These are phyloP conservation scores for Cymbopogon citratus DNA, from an alignment of 176 grass and related monocot species.

Conservation along the genomic window DNA sequence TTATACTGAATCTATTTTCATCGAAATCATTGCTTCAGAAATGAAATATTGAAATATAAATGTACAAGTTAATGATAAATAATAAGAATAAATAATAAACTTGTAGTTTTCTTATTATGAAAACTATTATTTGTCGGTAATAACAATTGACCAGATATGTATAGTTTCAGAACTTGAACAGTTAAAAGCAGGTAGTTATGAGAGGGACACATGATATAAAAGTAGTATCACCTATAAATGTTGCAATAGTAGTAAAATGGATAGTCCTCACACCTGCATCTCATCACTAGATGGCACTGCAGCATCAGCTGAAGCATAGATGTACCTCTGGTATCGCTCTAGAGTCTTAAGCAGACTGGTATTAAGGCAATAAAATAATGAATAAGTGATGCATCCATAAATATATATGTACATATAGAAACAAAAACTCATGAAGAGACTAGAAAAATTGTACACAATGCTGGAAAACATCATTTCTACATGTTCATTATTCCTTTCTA, in stretches of 20 bases:
- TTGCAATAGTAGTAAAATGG: background rate
- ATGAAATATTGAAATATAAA: too few relatives aligned
- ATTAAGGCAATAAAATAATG: background rate
- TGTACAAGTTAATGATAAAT: too few relatives aligned
- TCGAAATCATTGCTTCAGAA: too few relatives aligned
- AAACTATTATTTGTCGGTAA: too few relatives aligned
- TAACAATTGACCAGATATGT: too few relatives aligned
- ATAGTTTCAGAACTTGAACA: too few relatives aligned
- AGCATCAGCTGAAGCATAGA: slow-evolving; percentile 48
- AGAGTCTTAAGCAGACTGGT: slow-evolving; percentile 67
- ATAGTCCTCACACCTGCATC: slow-evolving; percentile 44
- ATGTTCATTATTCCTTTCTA: too few relatives aligned
- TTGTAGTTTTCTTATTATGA: too few relatives aligned
- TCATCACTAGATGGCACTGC: slow-evolving; percentile 31
- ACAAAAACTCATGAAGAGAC: background rate
- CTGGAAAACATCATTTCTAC: too few relatives aligned
- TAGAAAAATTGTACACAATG: too few relatives aligned
- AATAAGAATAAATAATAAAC: too few relatives aligned
- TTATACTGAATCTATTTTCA: too few relatives aligned
- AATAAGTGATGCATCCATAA: background rate
- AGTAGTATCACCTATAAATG: background rate
- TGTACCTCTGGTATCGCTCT: slow-evolving; percentile 67
- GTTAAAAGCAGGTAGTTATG: background rate
- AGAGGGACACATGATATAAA: background rate
- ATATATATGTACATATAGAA: background rate